Percentiles rank a stretch among this genome's conserved stretches.
Conservation (phyloP, 31 red algal genomes). For the Porphyra umbilicalis region DNA sequence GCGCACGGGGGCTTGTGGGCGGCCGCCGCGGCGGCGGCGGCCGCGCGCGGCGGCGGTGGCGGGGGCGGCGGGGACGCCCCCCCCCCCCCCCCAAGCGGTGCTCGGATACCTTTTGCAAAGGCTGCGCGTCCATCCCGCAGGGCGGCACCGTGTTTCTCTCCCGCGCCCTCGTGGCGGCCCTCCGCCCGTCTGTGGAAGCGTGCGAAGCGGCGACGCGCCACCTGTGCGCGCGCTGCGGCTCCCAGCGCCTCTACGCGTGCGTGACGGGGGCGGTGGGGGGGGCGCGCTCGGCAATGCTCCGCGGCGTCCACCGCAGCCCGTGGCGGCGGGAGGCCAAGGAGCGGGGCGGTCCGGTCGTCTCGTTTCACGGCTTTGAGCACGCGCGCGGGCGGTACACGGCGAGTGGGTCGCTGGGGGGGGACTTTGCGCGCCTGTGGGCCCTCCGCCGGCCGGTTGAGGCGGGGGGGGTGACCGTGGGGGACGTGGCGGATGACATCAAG, state of each 20-base stretch:
- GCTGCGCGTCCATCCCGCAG: slow-evolving; percentile 65
- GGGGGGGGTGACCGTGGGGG: neutral
- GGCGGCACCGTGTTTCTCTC: slow-evolving; percentile 72
- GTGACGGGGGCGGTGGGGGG: slow-evolving; percentile 24
- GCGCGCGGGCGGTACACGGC: neutral
- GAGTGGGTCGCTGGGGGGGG: neutral
- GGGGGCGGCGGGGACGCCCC: neutral
- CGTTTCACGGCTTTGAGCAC: neutral
- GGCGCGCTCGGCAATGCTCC: slow-evolving; percentile 29
- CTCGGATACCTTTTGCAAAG: slow-evolving; percentile 65
- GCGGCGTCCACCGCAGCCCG: slow-evolving; percentile 37
- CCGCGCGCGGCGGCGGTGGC: no score
- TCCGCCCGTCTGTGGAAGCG: slow-evolving; percentile 60
- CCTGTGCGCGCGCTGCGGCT: slow-evolving; percentile 73
- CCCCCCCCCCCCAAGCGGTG: slow-evolving; percentile 4
- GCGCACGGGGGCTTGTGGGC: neutral
- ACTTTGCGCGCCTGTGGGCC: neutral
- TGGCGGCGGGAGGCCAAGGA: slow-evolving; percentile 31
- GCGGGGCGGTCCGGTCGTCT: neutral
- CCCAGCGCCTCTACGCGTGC: slow-evolving; percentile 84
- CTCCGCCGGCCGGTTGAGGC: neutral
- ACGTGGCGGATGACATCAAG: neutral
- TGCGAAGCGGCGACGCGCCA: slow-evolving; percentile 57
- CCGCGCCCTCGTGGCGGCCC: slow-evolving; percentile 48
- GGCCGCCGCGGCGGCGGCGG: no score